These are phyloP conservation scores for Fraxinus cuspidata DNA, from an alignment of 257 asterid genomes.

Conservation along the genomic window DNA sequence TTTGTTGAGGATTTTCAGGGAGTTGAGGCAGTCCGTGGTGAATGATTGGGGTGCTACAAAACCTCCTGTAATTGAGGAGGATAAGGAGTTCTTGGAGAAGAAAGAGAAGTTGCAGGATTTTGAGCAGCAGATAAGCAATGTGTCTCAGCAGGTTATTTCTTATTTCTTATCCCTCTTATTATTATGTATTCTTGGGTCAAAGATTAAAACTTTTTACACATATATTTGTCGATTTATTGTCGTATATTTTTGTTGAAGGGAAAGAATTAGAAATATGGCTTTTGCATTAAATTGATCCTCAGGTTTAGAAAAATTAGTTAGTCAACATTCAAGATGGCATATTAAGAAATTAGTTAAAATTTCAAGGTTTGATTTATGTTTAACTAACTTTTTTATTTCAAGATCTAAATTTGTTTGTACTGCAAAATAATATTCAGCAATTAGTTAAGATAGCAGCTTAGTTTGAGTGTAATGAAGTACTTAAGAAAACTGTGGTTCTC, in stretches of 20 bases:
- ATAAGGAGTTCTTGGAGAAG: constrained; percentile 52
- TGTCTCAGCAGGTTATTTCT: constrained; percentile 86
- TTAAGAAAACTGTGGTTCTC: too few relatives aligned
- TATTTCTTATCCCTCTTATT: constrained; percentile 19
- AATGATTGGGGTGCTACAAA: constrained; percentile 89
- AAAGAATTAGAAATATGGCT: constrained; percentile 12
- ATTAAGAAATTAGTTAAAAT: too few relatives aligned
- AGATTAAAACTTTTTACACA: too few relatives aligned
- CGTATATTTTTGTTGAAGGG: neutral
- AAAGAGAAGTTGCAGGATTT: constrained; percentile 55
- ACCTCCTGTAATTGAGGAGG: constrained; percentile 78
- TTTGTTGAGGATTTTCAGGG: constrained; percentile 72
- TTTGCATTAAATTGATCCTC: constrained; percentile 2
- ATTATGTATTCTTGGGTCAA: constrained; percentile 1
- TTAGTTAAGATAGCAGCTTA: too few relatives aligned
- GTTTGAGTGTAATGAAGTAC: too few relatives aligned
- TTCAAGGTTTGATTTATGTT: too few relatives aligned
- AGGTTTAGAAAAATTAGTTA: neutral
- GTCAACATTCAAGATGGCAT: too few relatives aligned
- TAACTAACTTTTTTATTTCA: too few relatives aligned
- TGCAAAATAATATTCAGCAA: too few relatives aligned
- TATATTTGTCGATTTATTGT: too few relatives aligned
- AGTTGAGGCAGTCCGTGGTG: constrained; percentile 80
- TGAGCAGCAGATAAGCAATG: constrained; percentile 81
- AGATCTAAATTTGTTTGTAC: too few relatives aligned